Conservation (phyloP, 139 green algal genomes). For the Micractinium sp. region DNA sequence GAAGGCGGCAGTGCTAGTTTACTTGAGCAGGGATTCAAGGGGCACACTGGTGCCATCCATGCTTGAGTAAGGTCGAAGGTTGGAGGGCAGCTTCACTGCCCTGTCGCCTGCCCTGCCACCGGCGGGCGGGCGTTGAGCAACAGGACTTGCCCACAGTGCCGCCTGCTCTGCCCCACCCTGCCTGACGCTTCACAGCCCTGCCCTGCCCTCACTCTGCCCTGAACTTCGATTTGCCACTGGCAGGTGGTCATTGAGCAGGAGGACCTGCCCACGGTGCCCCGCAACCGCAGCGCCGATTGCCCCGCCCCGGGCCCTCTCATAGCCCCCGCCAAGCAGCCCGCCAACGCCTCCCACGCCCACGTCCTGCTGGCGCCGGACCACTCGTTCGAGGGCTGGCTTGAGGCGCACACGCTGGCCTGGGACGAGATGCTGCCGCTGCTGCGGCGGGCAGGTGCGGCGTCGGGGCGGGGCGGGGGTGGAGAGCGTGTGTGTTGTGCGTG, state of each 20-base stretch:
- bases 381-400: slow-evolving; percentile 13
- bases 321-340: not conserved
- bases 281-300: not conserved
- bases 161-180: not conserved
- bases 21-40: too few species aligned
- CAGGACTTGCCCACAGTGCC: not conserved
- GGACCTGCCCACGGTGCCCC: not conserved
- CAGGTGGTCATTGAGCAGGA: not conserved
- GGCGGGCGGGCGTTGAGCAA: too few species aligned
- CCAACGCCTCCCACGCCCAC: not conserved
- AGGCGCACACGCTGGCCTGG: slow-evolving; percentile 24
- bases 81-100: too few species aligned
- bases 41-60: too few species aligned
- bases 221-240: not conserved
- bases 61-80: too few species aligned
- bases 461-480: not conserved
- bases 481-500: too few species aligned
- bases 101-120: not conserved
- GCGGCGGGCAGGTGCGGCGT: not conserved
- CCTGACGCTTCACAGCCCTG: not conserved
- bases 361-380: slow-evolving; percentile 8
- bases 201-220: not conserved
- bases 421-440: slow-evolving; percentile 23
- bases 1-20: too few species aligned
- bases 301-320: not conserved